These are phyloP conservation scores for Paracorniculantispora psalliotae DNA, from an alignment of 2,329 filamentous ascomycete species.

Conservation along the genomic window DNA sequence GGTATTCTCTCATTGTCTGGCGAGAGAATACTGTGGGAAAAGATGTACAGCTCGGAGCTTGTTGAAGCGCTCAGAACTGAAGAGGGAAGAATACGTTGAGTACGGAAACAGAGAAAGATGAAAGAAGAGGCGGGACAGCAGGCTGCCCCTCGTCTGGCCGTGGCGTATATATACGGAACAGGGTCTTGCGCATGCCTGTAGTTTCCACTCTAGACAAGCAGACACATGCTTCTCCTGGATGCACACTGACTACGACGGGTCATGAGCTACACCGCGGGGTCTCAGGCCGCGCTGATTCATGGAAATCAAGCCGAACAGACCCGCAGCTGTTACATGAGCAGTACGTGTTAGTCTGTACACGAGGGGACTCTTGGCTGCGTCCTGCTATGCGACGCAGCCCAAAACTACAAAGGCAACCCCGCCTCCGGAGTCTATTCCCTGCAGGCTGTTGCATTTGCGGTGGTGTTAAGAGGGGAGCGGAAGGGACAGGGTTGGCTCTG, in stretches of 20 bases:
- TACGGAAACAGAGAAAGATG: constrained; percentile 16
- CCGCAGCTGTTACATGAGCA: constrained; percentile 7
- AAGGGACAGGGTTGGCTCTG: neutral
- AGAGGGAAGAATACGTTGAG: constrained; percentile 22
- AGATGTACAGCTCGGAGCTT: constrained; percentile 22
- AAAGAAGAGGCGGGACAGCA: constrained; percentile 17
- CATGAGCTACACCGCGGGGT: neutral
- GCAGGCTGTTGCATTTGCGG: neutral
- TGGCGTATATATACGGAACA: constrained; percentile 15
- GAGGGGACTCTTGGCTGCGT: constrained; percentile 1
- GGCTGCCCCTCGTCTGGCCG: constrained; percentile 1
- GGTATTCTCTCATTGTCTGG: constrained; percentile 61
- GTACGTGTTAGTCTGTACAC: neutral
- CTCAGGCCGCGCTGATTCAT: neutral
- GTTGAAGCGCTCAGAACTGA: constrained; percentile 27
- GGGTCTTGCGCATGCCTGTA: constrained; percentile 10
- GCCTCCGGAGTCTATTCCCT: constrained; percentile 5
- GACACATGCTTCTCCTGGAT: neutral
- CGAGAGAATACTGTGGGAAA: constrained; percentile 26
- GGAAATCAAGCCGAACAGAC: neutral
- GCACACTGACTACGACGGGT: neutral
- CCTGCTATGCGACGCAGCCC: neutral
- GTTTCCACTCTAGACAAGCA: constrained; percentile 14
- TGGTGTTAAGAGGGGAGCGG: neutral
- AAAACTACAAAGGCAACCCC: neutral